phyloP scores from a whole-genome alignment of 768 basidiomycete species.

The Russula ochroleuca region DNA sequence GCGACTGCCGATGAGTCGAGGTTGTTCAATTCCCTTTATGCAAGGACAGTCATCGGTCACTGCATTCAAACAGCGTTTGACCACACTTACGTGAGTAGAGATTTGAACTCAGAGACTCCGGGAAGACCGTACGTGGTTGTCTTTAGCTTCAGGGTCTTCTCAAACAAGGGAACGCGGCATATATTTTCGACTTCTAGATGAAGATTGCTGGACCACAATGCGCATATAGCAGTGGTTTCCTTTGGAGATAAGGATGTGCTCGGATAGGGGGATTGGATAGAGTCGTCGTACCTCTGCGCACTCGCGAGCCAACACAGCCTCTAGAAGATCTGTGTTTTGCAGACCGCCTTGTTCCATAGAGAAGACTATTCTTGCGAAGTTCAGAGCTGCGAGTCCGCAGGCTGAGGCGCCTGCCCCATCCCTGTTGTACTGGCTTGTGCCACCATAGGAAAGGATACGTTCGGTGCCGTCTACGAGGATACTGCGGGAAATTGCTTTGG shows the following conservation, averaged over 20 bases:
- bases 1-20: conserved; percentile 37
- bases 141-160: conserved; percentile 37
- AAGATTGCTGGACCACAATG: conserved; percentile 47
- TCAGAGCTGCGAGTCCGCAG: conserved; percentile 64
- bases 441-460: conserved; percentile 42
- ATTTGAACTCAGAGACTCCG: conserved; percentile 38
- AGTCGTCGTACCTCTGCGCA: conserved; percentile 37
- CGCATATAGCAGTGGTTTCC: conserved; percentile 27
- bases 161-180: conserved; percentile 46
- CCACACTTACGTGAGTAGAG: conserved; percentile 32
- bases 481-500: conserved; percentile 3
- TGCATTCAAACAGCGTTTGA: neutral
- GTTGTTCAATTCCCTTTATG: conserved; percentile 31
- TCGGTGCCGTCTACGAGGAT: conserved; percentile 31
- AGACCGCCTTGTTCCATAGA: conserved; percentile 36
- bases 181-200: conserved; percentile 60
- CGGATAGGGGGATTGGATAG: neutral
- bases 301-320: conserved; percentile 35
- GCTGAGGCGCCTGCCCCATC: conserved; percentile 45
- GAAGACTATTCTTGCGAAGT: conserved; percentile 54
- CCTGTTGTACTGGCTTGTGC: conserved; percentile 52
- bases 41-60: neutral
- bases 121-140: conserved; percentile 40
- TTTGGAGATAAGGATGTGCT: neutral
- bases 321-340: conserved; percentile 34